Base-by-base conservation (phyloP, 805 yeast species). In the Candida anglica region DNA sequence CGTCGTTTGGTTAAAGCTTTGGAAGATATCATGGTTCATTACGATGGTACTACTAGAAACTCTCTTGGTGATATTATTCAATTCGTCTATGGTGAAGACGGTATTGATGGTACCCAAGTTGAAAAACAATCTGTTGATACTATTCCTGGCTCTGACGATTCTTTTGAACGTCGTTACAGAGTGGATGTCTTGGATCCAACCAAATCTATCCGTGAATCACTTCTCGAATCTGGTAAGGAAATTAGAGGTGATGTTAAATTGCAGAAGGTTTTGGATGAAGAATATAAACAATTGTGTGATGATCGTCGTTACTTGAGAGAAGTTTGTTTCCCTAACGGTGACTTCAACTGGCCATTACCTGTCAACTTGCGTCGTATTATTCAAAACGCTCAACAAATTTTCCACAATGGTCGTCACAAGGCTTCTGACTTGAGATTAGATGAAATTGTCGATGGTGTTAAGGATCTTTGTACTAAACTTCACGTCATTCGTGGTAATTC, bases 11-110 rank as follows among this genome's bases (percentile, higher is more conserved):
- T 91, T 29, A 91, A 91, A 62, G 98, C 98, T 19, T 69, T 89
- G 63, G 98, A 89, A 58, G 98, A 89, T 67, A 87, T 89, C 46
- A 88, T 88, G 94, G 97, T 89, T 28, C 96, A 91, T 57, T 93
- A 93, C 53, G 99, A 93, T 69, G 96, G 96, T 56, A 91, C 98
- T 10, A 89, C 97, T 0, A 82, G 99, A 70, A 93, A 93, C 63
- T 94, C 99, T 4, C 68, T 93, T 43, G 99, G 99, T 53, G 96
- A 91, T 56, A 76, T 93, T 43, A 85, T 93, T 50, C 98, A 93
- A 69, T 93, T 93, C 63, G 75, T 89, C 40, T 93, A 93, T 54
- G 99, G 99, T 72, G 99, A 93, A 63, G 99, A 93, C 68, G 99
- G 99, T 65, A 73, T 93, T 51, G 99, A 93, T 71, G 98, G 96